Evolutionary conservation across 495 filamentous ascomycete genomes (phyloP).

Genomic region (Darksidea phi): DNA sequence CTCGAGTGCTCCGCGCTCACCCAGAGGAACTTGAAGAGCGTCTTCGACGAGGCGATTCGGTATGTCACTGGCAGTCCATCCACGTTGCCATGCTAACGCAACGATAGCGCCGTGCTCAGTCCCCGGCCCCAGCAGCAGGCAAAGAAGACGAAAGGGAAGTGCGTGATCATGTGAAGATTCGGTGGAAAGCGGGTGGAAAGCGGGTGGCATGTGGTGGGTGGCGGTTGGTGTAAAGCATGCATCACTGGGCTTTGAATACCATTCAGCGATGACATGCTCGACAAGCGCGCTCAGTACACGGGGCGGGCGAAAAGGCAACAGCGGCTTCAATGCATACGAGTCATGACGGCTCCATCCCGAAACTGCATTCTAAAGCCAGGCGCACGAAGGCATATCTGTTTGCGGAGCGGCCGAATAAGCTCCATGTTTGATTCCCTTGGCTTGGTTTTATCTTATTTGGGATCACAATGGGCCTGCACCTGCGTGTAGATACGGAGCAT

Average conservation of each 20-base stretch:
- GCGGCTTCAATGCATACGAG: background rate
- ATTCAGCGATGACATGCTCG: background rate
- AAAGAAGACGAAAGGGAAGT: slow-evolving; percentile 65
- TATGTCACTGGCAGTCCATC: slow-evolving; percentile 43
- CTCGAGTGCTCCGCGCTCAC: slow-evolving; percentile 98
- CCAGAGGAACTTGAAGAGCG: slow-evolving; percentile 92
- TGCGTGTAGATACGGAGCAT: background rate
- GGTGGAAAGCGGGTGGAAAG: background rate
- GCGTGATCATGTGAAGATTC: slow-evolving; percentile 66
- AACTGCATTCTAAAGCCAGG: background rate
- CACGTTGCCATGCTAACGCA: slow-evolving; percentile 12
- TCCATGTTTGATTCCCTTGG: background rate
- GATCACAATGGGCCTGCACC: slow-evolving; percentile 4
- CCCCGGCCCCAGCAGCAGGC: slow-evolving; percentile 58
- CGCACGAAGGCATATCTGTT: background rate
- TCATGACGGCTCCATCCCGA: background rate
- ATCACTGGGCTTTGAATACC: slow-evolving; percentile 27
- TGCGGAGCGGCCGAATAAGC: background rate
- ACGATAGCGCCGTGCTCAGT: slow-evolving; percentile 75
- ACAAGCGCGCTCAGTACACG: slow-evolving; percentile 4
- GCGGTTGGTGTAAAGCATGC: slow-evolving; percentile 17
- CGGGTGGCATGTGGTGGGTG: too few relatives aligned
- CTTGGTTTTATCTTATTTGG: background rate
- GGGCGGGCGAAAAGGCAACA: background rate
- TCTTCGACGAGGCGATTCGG: slow-evolving; percentile 97